Evolutionary conservation across 495 filamentous ascomycete species (phyloP).

Genomic region (Penicillium verhagenii): DNA sequence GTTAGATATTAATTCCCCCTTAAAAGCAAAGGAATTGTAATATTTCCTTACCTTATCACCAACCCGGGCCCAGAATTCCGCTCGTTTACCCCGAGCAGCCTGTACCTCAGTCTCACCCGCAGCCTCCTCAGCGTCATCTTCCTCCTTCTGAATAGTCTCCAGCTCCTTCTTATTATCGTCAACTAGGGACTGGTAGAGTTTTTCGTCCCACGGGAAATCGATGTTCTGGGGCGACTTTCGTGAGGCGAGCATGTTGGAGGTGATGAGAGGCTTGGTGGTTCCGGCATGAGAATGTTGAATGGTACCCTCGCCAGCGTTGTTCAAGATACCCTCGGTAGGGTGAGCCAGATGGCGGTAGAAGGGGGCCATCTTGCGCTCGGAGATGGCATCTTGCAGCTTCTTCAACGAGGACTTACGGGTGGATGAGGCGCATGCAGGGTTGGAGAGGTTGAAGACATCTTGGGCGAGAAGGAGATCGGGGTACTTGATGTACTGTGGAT

Average conservation of each 20-base stretch:
- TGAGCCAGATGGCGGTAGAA: slow-evolving; percentile 95
- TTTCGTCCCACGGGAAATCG: slow-evolving; percentile 84
- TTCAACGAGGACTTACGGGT: slow-evolving; percentile 73
- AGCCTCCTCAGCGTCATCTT: slow-evolving; percentile 90
- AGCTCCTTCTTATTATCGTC: slow-evolving; percentile 90
- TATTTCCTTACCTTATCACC: slow-evolving; percentile 87
- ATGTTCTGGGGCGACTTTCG: slow-evolving; percentile 59
- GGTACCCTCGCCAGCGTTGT: slow-evolving; percentile 68
- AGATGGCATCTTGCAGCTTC: slow-evolving; percentile 88
- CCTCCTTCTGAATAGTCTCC: slow-evolving; percentile 88
- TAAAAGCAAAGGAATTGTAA: not conserved
- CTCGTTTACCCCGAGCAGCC: slow-evolving; percentile 88
- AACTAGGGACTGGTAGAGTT: slow-evolving; percentile 78
- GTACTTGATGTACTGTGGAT: slow-evolving; percentile 95
- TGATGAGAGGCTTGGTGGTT: slow-evolving; percentile 53
- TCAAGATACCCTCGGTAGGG: slow-evolving; percentile 87
- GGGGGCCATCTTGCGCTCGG: slow-evolving; percentile 92
- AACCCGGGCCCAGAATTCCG: slow-evolving; percentile 90
- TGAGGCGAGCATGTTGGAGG: slow-evolving; percentile 68
- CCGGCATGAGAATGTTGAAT: slow-evolving; percentile 56
- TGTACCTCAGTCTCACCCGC: slow-evolving; percentile 94
- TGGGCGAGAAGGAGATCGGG: slow-evolving; percentile 89
- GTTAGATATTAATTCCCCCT: slow-evolving; percentile 1
- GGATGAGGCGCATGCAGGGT: slow-evolving; percentile 68
- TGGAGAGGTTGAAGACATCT: slow-evolving; percentile 95